Percentiles rank a stretch among this genome's conserved stretches.
Conservation (phyloP, 2,329 filamentous ascomycete species). For the Sphaerulina musiva region DNA sequence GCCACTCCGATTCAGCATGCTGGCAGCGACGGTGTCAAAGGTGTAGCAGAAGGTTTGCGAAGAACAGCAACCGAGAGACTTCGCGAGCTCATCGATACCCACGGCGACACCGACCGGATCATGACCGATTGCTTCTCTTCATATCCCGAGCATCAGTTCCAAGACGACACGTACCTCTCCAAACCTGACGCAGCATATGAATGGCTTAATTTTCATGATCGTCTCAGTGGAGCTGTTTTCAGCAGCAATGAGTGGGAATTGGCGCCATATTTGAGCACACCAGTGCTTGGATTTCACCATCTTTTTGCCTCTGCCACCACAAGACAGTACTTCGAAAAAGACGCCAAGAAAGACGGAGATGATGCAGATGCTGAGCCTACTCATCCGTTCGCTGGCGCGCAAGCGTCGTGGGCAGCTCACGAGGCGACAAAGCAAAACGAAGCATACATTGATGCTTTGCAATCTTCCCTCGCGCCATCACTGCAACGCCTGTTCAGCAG, state of each 20-base stretch:
- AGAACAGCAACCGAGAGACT: constrained; percentile 65
- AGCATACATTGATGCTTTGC: constrained; percentile 65
- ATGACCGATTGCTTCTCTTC: constrained; percentile 76
- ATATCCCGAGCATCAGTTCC: constrained; percentile 81
- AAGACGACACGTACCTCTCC: constrained; percentile 83
- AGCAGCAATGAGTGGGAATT: constrained; percentile 91
- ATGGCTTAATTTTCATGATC: constrained; percentile 92
- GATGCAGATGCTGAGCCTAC: constrained; percentile 25
- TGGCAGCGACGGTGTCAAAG: constrained; percentile 40
- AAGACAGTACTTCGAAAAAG: constrained; percentile 39
- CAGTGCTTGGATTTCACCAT: constrained; percentile 82
- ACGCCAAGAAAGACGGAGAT: constrained; percentile 37
- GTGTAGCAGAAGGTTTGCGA: constrained; percentile 67
- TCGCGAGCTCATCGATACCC: constrained; percentile 69
- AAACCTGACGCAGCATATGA: constrained; percentile 86
- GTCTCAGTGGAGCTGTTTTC: constrained; percentile 70
- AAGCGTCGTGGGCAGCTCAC: constrained; percentile 72
- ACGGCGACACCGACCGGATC: constrained; percentile 71
- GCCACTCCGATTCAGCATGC: constrained; percentile 18
- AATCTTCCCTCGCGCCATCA: constrained; percentile 63
- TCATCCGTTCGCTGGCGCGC: constrained; percentile 71
- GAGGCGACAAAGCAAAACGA: constrained; percentile 76
- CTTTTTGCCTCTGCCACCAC: constrained; percentile 72
- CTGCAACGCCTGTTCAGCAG: constrained; percentile 74
- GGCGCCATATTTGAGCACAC: constrained; percentile 75